phyloP scores from a whole-genome alignment of 2,329 filamentous ascomycete genomes.

The Pseudocercospora vitis region DNA sequence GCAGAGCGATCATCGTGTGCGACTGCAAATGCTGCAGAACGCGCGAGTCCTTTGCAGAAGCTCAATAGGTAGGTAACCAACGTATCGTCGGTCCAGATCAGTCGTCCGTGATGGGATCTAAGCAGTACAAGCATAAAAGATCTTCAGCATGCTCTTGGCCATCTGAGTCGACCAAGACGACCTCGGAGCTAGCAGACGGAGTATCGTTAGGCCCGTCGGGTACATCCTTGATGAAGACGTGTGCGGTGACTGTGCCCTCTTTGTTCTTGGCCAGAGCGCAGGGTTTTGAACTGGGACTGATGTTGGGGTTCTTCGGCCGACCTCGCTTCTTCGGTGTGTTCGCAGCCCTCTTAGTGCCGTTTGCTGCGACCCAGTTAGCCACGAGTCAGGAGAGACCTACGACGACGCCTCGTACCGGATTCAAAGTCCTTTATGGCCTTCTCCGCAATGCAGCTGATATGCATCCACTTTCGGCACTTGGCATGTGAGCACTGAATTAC shows the following conservation, averaged over 20 bases:
- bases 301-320: conserved; percentile 20
- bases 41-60: conserved; percentile 1
- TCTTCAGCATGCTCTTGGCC: conserved; percentile 27
- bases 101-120: conserved; percentile 26
- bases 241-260: conserved; percentile 22
- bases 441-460: conserved; percentile 42
- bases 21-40: background rate
- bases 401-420: conserved; percentile 17
- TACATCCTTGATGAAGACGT: conserved; percentile 32
- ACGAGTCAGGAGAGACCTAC: background rate
- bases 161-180: conserved; percentile 32
- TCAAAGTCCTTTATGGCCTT: conserved; percentile 24
- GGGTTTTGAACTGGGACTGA: conserved; percentile 10
- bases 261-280: conserved; percentile 14
- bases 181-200: conserved; percentile 26
- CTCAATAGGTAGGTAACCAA: background rate
- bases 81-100: conserved; percentile 13
- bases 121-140: conserved; percentile 36
- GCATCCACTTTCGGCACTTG: conserved; percentile 46
- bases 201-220: conserved; percentile 16
- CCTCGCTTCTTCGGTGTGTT: conserved; percentile 21
- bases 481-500: conserved; percentile 43
- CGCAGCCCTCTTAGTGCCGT: conserved; percentile 12
- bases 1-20: background rate
- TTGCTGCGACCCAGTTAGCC: conserved; percentile 19